Percentiles rank a stretch among this genome's conserved stretches.
phyloP scores from a whole-genome alignment of 2,329 filamentous ascomycete genomes.

The Neofusicoccum parvum region DNA sequence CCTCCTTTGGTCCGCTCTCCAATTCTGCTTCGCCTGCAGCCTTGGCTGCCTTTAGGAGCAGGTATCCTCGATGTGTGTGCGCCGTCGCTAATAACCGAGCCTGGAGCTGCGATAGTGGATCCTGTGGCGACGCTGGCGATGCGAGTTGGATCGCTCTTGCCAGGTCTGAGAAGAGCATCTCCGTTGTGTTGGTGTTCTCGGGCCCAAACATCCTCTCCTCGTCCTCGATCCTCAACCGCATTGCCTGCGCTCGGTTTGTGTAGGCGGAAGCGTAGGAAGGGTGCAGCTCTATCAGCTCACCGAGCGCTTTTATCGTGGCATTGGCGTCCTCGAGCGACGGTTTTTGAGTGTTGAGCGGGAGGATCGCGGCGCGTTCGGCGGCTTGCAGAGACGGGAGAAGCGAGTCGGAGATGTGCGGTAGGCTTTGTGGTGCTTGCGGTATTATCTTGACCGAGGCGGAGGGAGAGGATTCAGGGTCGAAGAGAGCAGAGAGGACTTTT shows the following conservation, averaged over 20 bases:
- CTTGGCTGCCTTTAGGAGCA: slow-evolving; percentile 45
- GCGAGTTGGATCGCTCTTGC: slow-evolving; percentile 35
- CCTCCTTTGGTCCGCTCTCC: slow-evolving; percentile 31
- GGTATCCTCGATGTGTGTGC: slow-evolving; percentile 66
- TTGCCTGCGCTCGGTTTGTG: slow-evolving; percentile 73
- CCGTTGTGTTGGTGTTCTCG: slow-evolving; percentile 36
- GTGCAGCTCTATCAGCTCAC: slow-evolving; percentile 57
- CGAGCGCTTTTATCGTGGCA: slow-evolving; percentile 47
- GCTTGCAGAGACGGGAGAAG: slow-evolving; percentile 43
- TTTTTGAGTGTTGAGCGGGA: slow-evolving; percentile 42
- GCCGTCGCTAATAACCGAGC: slow-evolving; percentile 69
- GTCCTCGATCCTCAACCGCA: slow-evolving; percentile 65
- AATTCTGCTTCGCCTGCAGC: background rate
- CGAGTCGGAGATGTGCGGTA: slow-evolving; percentile 42
- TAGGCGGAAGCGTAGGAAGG: slow-evolving; percentile 72
- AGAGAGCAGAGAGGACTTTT: slow-evolving; percentile 41
- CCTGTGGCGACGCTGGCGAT: slow-evolving; percentile 20
- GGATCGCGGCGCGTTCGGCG: slow-evolving; percentile 43
- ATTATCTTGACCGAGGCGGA: slow-evolving; percentile 54
- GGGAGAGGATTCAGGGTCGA: slow-evolving; percentile 49
- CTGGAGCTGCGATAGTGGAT: slow-evolving; percentile 61
- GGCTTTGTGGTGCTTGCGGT: slow-evolving; percentile 35
- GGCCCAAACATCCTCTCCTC: slow-evolving; percentile 24
- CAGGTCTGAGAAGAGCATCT: slow-evolving; percentile 56
- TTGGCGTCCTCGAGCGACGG: slow-evolving; percentile 25